Base-by-base conservation (phyloP, 2,329 filamentous ascomycete species). In the Macroventuria anomochaeta region DNA sequence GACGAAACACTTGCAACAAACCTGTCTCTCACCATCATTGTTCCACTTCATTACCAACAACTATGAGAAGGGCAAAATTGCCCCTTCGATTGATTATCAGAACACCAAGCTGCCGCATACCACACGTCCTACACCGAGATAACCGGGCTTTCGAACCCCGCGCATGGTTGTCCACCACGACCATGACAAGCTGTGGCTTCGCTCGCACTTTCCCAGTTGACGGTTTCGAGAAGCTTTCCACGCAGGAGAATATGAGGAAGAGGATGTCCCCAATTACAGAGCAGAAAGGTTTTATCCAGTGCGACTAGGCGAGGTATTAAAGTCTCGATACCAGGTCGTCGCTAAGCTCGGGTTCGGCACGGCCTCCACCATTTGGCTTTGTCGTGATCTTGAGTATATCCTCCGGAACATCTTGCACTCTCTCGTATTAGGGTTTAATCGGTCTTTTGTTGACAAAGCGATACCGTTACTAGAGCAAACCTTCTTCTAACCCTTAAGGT, bases 331-430 rank as follows among this genome's bases (percentile, higher is more conserved):
- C 20, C 44, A 47, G 34, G 18, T 47, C 26, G 34, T 47, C 10
- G 44, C 34, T 25, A 47, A 47, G 26, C 44, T 46, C 23, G 21
- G 32, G n/a, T 46, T 46, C 12, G 42, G 42, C n/a, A 39, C 44
- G 10, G 44, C 26, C 12, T 39, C 44, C 44, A 39, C 34, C 25
- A 25, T 47, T 26, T 47, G 44, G 44, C 44, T 47, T 39, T 47
- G 44, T 47, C 44, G 44, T 25, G 34, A 47, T 32, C 34, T 47
- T 38, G 44, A 21, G 34, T 47, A 39, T 18, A 29, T 33, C 28
- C 13, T 29, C 39, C 25, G 8, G 42, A 31, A 15, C n/a, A 13
- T 8, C 33, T 47, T 28, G 3, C 32, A 21, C 25, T 37, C 18
- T 37, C 32, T 37, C 18, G n/a, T n/a, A 3, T 20, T 12, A n/a